A percentile compares a stretch with the other conserved stretches of the same genome.
These are phyloP conservation scores for Aspergillus pseudoterreus DNA, from an alignment of 2,329 filamentous ascomycete species.

Conservation along the genomic window DNA sequence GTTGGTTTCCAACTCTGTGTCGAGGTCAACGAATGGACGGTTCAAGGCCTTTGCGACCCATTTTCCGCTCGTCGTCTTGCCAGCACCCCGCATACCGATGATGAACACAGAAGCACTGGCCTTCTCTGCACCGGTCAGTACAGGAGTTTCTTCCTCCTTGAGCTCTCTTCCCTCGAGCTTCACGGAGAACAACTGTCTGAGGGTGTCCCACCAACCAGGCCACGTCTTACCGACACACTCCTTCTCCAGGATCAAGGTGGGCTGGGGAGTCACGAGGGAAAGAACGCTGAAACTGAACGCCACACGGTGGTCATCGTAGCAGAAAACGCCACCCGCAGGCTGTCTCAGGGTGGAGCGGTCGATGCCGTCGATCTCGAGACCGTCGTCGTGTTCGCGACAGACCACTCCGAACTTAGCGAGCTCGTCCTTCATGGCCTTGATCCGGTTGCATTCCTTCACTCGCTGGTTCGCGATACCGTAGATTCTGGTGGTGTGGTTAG, in stretches of 20 bases:
- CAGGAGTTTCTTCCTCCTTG: conserved; percentile 33
- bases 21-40: conserved; percentile 79
- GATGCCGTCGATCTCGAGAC: conserved; percentile 66
- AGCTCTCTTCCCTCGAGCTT: conserved; percentile 71
- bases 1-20: conserved; percentile 75
- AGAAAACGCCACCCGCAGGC: conserved; percentile 70
- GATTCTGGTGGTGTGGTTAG: conserved; percentile 69
- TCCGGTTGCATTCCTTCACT: conserved; percentile 97
- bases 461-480: conserved; percentile 95
- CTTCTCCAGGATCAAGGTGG: conserved; percentile 78
- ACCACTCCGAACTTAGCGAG: conserved; percentile 87
- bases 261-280: conserved; percentile 64
- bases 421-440: conserved; percentile 90
- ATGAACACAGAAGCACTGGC: conserved; percentile 73
- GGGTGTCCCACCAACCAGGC: conserved; percentile 96
- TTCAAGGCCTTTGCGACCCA: conserved; percentile 77
- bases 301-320: conserved; percentile 96
- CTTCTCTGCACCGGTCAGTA: conserved; percentile 37
- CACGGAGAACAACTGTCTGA: conserved; percentile 74
- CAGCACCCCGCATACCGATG: conserved; percentile 94
- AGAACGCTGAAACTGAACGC: conserved; percentile 98
- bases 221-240: conserved; percentile 97
- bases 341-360: conserved; percentile 50
- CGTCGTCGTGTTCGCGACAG: conserved; percentile 86
- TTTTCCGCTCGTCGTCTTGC: conserved; percentile 87